phyloP scores from a whole-genome alignment of 805 yeast genomes.

The Metschnikowia kunwiensis region DNA sequence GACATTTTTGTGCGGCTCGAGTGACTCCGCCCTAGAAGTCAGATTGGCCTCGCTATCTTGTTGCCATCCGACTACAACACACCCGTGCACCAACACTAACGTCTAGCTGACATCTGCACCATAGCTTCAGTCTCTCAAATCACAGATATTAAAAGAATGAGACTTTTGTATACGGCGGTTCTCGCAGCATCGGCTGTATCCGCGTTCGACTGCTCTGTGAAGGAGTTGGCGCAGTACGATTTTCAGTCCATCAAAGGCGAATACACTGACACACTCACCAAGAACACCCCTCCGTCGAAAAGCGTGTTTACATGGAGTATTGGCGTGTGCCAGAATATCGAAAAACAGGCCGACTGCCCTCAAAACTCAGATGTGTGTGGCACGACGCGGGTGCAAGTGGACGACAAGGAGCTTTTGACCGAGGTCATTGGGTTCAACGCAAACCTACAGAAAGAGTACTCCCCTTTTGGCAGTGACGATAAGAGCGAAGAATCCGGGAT shows the following conservation, averaged over 20 bases:
- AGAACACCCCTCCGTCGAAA: constrained; percentile 76
- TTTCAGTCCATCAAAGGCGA: constrained; percentile 50
- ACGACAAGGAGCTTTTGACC: constrained; percentile 47
- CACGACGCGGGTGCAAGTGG: constrained; percentile 50
- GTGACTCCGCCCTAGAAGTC: no score
- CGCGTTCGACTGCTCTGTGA: constrained; percentile 34
- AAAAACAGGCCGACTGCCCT: constrained; percentile 53
- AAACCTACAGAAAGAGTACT: constrained; percentile 32
- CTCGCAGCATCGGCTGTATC: constrained; percentile 9
- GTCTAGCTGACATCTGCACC: no score
- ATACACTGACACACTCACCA: constrained; percentile 37
- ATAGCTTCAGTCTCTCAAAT: no score
- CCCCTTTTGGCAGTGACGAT: constrained; percentile 28
- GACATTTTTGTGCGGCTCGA: no score
- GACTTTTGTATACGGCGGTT: constrained; percentile 31
- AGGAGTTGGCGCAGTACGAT: constrained; percentile 39
- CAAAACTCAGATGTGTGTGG: constrained; percentile 78
- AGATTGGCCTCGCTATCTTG: no score
- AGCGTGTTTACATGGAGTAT: constrained; percentile 64
- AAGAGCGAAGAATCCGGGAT: constrained; percentile 30
- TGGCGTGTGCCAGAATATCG: constrained; percentile 58
- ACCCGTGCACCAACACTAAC: constrained; percentile 1
- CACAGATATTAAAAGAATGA: constrained; percentile 29
- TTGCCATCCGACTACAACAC: no score
- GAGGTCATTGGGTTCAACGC: constrained; percentile 60